Percentiles rank a stretch among this genome's conserved stretches.
phyloP scores from a whole-genome alignment of 805 yeast genomes.

The Candida andamanensis region DNA sequence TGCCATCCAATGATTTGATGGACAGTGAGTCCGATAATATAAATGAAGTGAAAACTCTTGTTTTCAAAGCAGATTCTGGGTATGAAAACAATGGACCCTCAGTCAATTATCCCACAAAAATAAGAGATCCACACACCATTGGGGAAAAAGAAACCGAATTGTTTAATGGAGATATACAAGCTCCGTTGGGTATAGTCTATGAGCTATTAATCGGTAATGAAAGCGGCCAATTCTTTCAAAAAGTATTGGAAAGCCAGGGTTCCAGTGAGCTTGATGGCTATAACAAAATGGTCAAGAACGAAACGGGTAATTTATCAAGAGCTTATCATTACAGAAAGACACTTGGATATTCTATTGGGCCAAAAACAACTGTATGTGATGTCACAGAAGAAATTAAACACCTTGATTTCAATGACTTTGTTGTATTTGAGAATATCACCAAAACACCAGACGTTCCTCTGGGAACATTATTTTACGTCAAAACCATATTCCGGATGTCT shows the following conservation, averaged over 20 bases:
- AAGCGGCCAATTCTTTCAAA: constrained; percentile 37
- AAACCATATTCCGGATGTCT: constrained; percentile 63
- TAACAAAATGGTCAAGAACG: no score
- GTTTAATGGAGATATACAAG: constrained; percentile 47
- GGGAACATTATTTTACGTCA: constrained; percentile 74
- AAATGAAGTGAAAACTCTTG: constrained; percentile 17
- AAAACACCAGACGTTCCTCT: constrained; percentile 94
- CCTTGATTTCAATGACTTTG: constrained; percentile 48
- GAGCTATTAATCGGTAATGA: constrained; percentile 63
- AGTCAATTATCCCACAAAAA: constrained; percentile 53
- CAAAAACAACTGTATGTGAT: constrained; percentile 81
- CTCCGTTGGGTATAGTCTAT: constrained; percentile 75
- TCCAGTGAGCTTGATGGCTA: constrained; percentile 42
- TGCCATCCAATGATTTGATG: constrained; percentile 2
- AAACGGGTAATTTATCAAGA: constrained; percentile 36
- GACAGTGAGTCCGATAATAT: not conserved
- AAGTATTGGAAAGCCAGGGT: constrained; percentile 38
- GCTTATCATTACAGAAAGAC: constrained; percentile 67
- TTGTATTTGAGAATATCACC: constrained; percentile 59
- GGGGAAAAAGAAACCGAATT: constrained; percentile 40
- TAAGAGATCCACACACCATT: constrained; percentile 24
- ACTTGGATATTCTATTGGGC: constrained; percentile 80
- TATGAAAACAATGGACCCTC: constrained; percentile 60
- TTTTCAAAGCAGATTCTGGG: constrained; percentile 32
- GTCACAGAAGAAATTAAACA: constrained; percentile 53